Base-by-base conservation (phyloP, 768 basidiomycete species). In the Kwoniella dendrophila region DNA sequence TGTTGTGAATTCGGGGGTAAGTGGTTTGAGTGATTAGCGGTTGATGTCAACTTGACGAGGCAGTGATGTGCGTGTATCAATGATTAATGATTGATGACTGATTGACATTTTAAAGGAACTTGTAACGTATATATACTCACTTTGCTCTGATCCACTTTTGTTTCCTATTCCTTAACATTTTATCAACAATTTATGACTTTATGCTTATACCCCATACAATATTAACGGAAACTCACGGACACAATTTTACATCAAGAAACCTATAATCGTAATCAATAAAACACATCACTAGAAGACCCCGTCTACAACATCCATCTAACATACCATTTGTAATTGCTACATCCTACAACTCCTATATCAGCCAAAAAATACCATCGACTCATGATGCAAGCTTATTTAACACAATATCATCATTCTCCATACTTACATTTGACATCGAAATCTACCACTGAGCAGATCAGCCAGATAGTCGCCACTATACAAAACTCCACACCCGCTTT, bases 41-140 rank as follows among this genome's bases (percentile, higher is more conserved):
- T 14, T 49, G 26, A 27, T 22, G 16, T 14, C 18, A 16, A 22
- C n/a, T 30, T 49, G 47, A 49, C 47, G 47, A 49, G 47, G 27
- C 47, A n/a, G 47, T 49, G 47, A 49, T 27, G 47, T 49, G 47
- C 16, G 24, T 49, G 16, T 30, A 49, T 27, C 10, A 22, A 22
- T 22, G 10, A 44, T 44, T 38, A 24, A 22, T 22, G 43, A 24
- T 14, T 44, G 43, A 44, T 44, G n/a, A 20, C n/a, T 44, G 43
- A 44, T 4, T 44, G 43, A n/a, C 20, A 22, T n/a, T n/a, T 44
- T n/a, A 24, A 44, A 44, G 43, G 43, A 44, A 44, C 11, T 44
- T 44, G 7, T 10, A 1, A n/a, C n/a, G n/a, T n/a, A n/a, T 24
- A 3, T 2, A n/a, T 29, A 50, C 20, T 12, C 11, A 8, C 30